These are phyloP conservation scores for Beauveria scarabaeidicola DNA, from an alignment of 2,329 filamentous ascomycete genomes.

Conservation along the genomic window DNA sequence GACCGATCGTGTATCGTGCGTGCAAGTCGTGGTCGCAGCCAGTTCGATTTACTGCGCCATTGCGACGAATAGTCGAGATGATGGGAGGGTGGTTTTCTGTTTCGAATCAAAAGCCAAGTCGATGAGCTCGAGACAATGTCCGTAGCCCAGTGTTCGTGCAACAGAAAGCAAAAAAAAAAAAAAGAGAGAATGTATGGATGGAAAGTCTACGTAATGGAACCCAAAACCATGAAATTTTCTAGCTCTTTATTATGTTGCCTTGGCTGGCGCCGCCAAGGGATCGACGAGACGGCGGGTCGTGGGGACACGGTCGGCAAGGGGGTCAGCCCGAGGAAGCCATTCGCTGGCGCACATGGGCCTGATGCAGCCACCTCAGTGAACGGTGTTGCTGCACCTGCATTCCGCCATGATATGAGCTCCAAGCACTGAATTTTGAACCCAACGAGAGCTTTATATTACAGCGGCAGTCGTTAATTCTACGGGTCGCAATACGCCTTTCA, in stretches of 20 bases:
- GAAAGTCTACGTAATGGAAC: slow-evolving; percentile 2
- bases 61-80: neutral
- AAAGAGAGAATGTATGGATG: neutral
- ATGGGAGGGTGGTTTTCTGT: neutral
- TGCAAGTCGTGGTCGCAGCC: neutral
- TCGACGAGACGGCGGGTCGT: neutral
- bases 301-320: neutral
- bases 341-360: slow-evolving; percentile 10
- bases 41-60: neutral
- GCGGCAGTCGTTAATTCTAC: neutral
- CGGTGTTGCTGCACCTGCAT: neutral
- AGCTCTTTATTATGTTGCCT: neutral
- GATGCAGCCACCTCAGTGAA: neutral
- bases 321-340: neutral
- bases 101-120: neutral
- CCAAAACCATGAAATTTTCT: neutral
- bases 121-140: neutral
- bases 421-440: neutral
- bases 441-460: neutral
- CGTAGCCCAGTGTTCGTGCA: neutral
- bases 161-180: neutral
- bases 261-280: neutral
- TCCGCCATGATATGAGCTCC: neutral
- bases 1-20: neutral
- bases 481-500: neutral